Conservation (phyloP, 805 yeast genomes). For the Lipomyces lipofer region DNA sequence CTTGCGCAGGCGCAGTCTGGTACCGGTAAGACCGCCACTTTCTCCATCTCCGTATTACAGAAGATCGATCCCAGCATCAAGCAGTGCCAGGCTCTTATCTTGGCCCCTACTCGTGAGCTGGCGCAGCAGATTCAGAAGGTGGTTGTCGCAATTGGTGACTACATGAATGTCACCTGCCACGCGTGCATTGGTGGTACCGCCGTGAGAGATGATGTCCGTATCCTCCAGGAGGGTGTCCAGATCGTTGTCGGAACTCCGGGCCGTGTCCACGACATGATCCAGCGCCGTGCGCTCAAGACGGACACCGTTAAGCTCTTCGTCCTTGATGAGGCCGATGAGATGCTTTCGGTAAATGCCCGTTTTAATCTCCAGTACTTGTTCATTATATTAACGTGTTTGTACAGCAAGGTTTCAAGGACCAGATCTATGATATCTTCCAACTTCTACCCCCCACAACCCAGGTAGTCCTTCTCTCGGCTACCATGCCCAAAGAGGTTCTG, state of each 20-base stretch:
- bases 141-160: slow-evolving; percentile 80
- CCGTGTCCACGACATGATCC: slow-evolving; percentile 86
- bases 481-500: slow-evolving; percentile 86
- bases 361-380: not conserved
- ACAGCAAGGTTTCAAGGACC: slow-evolving; percentile 85
- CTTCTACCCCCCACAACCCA: slow-evolving; percentile 81
- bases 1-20: slow-evolving; percentile 99
- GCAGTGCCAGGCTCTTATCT: slow-evolving; percentile 83
- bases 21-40: slow-evolving; percentile 98
- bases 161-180: slow-evolving; percentile 80
- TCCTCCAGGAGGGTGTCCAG: slow-evolving; percentile 77
- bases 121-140: slow-evolving; percentile 92
- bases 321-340: slow-evolving; percentile 96
- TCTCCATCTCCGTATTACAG: slow-evolving; percentile 90
- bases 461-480: slow-evolving; percentile 93
- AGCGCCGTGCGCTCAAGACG: slow-evolving; percentile 72
- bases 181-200: slow-evolving; percentile 95
- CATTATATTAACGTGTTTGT: not conserved
- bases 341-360: slow-evolving; percentile 53
- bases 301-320: slow-evolving; percentile 82
- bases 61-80: slow-evolving; percentile 70
- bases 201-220: slow-evolving; percentile 76
- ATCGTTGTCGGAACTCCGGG: slow-evolving; percentile 98
- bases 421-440: slow-evolving; percentile 88
- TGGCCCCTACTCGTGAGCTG: slow-evolving; percentile 95